Percentiles rank a stretch among this genome's conserved stretches.
Evolutionary conservation across 1,284 basidiomycete species (phyloP).

Genomic region (Sporisorium iseilematis-ciliati): DNA sequence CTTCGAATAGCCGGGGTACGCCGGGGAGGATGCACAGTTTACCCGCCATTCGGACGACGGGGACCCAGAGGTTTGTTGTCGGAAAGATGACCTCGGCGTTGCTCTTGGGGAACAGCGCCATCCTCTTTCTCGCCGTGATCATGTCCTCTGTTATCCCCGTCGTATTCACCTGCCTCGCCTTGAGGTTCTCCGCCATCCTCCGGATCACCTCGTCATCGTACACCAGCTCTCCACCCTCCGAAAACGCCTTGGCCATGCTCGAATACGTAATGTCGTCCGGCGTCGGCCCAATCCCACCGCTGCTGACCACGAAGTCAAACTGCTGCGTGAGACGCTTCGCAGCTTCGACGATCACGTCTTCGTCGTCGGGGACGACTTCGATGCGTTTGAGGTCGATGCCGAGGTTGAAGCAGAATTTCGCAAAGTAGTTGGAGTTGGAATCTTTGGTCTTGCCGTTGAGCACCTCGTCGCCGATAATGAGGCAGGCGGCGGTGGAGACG

Average conservation of each 20-base stretch:
- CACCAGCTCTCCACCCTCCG: constrained; percentile 72
- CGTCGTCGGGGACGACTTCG: constrained; percentile 91
- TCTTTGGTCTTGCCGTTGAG: constrained; percentile 80
- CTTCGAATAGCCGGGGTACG: constrained; percentile 85
- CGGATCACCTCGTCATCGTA: constrained; percentile 84
- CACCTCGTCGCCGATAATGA: constrained; percentile 77
- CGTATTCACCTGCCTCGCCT: constrained; percentile 75
- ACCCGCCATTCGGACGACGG: constrained; percentile 82
- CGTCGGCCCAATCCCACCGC: constrained; percentile 66
- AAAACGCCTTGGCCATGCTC: constrained; percentile 86
- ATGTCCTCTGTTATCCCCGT: constrained; percentile 76
- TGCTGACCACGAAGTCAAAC: constrained; percentile 53
- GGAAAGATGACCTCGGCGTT: constrained; percentile 63
- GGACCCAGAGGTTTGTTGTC: constrained; percentile 77
- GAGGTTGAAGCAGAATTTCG: constrained; percentile 69
- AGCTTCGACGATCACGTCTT: constrained; percentile 88
- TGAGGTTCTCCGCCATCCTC: constrained; percentile 80
- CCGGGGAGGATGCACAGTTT: constrained; percentile 91
- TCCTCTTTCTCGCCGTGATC: constrained; percentile 60
- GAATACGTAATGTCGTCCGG: constrained; percentile 81
- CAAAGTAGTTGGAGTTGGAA: constrained; percentile 77
- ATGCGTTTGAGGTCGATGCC: constrained; percentile 73
- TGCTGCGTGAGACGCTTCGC: constrained; percentile 79
- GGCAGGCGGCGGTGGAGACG: constrained; percentile 58
- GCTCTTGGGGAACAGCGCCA: constrained; percentile 63